These are phyloP conservation scores for Phaeophleospora eucalypticola DNA, from an alignment of 2,329 filamentous ascomycete genomes.

Conservation along the genomic window DNA sequence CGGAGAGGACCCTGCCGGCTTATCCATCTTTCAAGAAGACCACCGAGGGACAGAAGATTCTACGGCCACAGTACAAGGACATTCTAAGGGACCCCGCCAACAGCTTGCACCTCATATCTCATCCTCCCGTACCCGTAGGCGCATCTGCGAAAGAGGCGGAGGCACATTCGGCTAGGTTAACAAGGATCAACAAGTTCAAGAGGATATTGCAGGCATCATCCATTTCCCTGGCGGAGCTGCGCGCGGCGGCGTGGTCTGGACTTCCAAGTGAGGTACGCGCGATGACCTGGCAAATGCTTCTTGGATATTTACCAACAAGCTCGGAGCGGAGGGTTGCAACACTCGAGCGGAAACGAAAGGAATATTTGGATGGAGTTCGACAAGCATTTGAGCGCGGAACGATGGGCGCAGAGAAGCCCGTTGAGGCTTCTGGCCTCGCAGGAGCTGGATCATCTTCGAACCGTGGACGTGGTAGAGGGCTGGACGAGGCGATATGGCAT, in stretches of 20 bases:
- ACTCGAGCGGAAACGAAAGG: constrained; percentile 88
- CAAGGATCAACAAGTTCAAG: constrained; percentile 98
- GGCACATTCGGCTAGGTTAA: constrained; percentile 78
- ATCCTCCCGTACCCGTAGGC: constrained; percentile 68
- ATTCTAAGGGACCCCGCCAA: constrained; percentile 84
- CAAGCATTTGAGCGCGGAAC: constrained; percentile 59
- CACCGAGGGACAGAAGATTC: constrained; percentile 79
- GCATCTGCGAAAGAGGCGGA: constrained; percentile 81
- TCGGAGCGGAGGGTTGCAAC: constrained; percentile 87
- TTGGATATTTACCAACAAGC: constrained; percentile 95
- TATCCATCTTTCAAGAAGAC: constrained; percentile 82
- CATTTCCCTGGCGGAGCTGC: constrained; percentile 77
- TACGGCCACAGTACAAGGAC: constrained; percentile 96
- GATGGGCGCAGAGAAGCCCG: constrained; percentile 35
- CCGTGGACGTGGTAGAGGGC: constrained; percentile 65
- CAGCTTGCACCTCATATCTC: constrained; percentile 87
- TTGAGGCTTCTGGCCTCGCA: constrained; percentile 51
- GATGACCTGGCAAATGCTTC: constrained; percentile 96
- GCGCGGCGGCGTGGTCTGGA: constrained; percentile 87
- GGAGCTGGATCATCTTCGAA: constrained; percentile 42
- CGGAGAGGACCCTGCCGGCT: constrained; percentile 68
- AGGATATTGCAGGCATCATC: constrained; percentile 87
- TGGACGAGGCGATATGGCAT: constrained; percentile 98
- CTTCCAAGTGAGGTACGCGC: constrained; percentile 91
- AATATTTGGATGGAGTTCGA: constrained; percentile 87